These are phyloP conservation scores for Malassezia japonica DNA, from an alignment of 1,284 basidiomycete species.

Conservation along the genomic window DNA sequence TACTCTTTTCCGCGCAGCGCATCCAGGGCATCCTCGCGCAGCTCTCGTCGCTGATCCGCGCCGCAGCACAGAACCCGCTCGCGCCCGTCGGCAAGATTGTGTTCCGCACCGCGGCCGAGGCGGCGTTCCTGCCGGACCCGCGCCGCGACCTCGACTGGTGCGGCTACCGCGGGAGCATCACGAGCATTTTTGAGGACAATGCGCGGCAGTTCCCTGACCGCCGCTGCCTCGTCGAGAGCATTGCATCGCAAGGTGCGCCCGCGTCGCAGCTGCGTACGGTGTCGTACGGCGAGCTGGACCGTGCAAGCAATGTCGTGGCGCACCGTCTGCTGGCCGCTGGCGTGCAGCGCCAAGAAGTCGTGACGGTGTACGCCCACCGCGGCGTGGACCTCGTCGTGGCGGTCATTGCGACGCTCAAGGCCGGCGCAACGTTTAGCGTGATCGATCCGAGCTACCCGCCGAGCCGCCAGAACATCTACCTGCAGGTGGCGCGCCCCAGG, in stretches of 20 bases:
- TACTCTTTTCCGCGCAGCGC: slow-evolving; percentile 74
- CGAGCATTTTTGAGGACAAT: slow-evolving; percentile 54
- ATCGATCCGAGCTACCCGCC: slow-evolving; percentile 97
- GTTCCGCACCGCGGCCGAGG: slow-evolving; percentile 57
- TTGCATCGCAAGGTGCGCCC: slow-evolving; percentile 59
- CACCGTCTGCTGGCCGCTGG: slow-evolving; percentile 80
- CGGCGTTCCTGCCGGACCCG: slow-evolving; percentile 69
- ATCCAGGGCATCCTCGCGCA: slow-evolving; percentile 76
- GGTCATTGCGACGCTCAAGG: slow-evolving; percentile 92
- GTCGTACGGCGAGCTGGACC: slow-evolving; percentile 72
- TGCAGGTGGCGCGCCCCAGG: slow-evolving; percentile 86
- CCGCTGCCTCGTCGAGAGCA: slow-evolving; percentile 54
- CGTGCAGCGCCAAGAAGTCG: slow-evolving; percentile 84
- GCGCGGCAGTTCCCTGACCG: slow-evolving; percentile 38
- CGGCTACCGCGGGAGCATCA: slow-evolving; percentile 90
- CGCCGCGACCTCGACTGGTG: slow-evolving; percentile 89
- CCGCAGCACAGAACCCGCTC: slow-evolving; percentile 57
- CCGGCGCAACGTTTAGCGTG: slow-evolving; percentile 92
- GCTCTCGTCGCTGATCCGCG: slow-evolving; percentile 65
- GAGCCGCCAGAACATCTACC: slow-evolving; percentile 86
- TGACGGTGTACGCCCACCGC: slow-evolving; percentile 96
- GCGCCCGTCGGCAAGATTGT: slow-evolving; percentile 38
- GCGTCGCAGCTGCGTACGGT: slow-evolving; percentile 57
- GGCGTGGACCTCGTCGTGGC: slow-evolving; percentile 94
- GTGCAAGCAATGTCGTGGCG: slow-evolving; percentile 78